phyloP scores from a whole-genome alignment of 305 asterid species.

The Fraxinus floribunda region DNA sequence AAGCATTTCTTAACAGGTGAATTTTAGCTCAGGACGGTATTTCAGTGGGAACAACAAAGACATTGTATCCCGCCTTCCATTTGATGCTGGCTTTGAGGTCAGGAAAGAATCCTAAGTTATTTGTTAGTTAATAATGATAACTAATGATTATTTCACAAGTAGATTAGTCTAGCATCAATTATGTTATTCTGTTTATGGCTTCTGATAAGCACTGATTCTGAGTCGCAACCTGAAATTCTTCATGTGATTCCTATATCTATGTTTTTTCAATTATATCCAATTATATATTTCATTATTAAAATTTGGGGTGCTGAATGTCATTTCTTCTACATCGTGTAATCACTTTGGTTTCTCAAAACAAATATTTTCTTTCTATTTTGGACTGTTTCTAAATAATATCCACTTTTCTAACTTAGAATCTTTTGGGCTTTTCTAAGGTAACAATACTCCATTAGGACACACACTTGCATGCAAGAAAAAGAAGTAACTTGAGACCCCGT shows the following conservation, averaged over 20 bases:
- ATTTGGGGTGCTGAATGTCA: not conserved
- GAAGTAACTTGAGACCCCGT: not conserved
- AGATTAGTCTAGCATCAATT: not conserved
- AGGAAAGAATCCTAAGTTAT: constrained; percentile 12
- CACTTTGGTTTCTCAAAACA: not conserved
- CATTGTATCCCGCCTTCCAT: constrained; percentile 68
- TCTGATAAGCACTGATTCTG: not conserved
- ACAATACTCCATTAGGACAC: not conserved
- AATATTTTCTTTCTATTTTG: not conserved
- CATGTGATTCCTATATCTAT: not conserved
- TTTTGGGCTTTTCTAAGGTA: not conserved
- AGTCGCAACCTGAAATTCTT: not conserved
- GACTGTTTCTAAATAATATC: not conserved
- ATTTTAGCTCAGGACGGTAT: constrained; percentile 93
- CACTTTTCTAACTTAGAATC: not conserved
- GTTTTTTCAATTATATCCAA: not conserved
- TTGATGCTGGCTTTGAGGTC: constrained; percentile 99
- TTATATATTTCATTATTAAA: not conserved
- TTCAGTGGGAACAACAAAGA: constrained; percentile 69
- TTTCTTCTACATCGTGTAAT: not conserved
- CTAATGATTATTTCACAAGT: not conserved
- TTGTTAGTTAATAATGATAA: constrained; percentile 10
- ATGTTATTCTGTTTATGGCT: not conserved
- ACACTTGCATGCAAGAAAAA: not conserved
- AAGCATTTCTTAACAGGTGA: constrained; percentile 58